A percentile compares a stretch with the other conserved stretches of the same genome.
These are phyloP conservation scores for Prunus padus DNA, from an alignment of 306 rosid species.

Conservation along the genomic window DNA sequence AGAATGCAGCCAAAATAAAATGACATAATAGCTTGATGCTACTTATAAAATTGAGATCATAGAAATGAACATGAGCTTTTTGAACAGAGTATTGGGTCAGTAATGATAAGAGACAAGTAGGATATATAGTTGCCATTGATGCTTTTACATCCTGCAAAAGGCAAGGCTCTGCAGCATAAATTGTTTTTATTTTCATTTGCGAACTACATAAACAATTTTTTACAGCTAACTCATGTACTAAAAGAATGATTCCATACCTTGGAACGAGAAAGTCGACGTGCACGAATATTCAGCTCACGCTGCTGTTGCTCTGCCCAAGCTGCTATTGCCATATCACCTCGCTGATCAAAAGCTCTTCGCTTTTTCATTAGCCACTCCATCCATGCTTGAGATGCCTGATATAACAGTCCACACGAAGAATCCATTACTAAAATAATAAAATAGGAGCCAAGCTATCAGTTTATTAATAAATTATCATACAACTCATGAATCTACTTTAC, in stretches of 20 bases:
- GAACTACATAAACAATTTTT: background rate
- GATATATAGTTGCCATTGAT: background rate
- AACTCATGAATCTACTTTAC: background rate
- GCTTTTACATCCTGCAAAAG: background rate
- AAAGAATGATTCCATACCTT: slow-evolving; percentile 50
- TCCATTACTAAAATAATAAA: slow-evolving; percentile 15
- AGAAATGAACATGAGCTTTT: background rate
- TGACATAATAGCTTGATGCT: background rate
- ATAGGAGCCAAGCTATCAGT: background rate
- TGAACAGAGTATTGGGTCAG: background rate
- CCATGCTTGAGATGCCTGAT: slow-evolving; percentile 97
- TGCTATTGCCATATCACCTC: slow-evolving; percentile 93
- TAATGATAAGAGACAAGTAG: background rate
- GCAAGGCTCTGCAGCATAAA: background rate
- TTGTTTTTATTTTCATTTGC: background rate
- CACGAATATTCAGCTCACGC: slow-evolving; percentile 74
- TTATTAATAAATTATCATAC: background rate
- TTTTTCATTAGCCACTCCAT: slow-evolving; percentile 94
- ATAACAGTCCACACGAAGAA: slow-evolving; percentile 26
- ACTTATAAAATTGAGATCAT: background rate
- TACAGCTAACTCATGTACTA: background rate
- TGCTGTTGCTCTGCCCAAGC: slow-evolving; percentile 99
- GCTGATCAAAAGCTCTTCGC: slow-evolving; percentile 90
- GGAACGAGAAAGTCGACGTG: slow-evolving; percentile 83
- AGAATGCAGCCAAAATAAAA: slow-evolving; percentile 26